phyloP scores from a whole-genome alignment of 345 rosid species.

The Eucalyptus albens region DNA sequence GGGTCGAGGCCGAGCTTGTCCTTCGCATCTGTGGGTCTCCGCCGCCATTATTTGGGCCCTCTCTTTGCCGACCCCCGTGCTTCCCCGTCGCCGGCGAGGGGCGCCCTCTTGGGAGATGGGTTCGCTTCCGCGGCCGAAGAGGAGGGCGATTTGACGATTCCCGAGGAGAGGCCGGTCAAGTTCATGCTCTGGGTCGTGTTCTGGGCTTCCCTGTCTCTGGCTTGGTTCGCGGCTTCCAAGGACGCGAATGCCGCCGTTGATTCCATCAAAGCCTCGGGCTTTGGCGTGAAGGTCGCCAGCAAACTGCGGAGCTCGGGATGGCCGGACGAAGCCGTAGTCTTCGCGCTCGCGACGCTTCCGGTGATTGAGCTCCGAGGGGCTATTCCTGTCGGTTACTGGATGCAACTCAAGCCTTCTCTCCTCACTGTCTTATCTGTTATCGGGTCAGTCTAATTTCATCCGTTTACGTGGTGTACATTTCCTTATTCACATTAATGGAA shows the following conservation, averaged over 20 bases:
- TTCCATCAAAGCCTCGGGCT: slow-evolving; percentile 67
- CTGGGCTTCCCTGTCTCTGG: slow-evolving; percentile 69
- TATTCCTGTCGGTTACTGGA: slow-evolving; percentile 95
- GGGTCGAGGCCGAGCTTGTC: neutral
- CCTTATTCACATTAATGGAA: neutral
- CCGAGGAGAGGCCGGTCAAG: slow-evolving; percentile 33
- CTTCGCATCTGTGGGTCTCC: neutral
- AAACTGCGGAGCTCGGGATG: slow-evolving; percentile 63
- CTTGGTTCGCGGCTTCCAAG: slow-evolving; percentile 68
- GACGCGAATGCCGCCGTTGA: slow-evolving; percentile 82
- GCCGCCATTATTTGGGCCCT: neutral
- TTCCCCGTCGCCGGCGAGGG: neutral
- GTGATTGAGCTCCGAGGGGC: slow-evolving; percentile 94
- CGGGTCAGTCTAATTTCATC: slow-evolving; percentile 45
- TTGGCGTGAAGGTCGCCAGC: slow-evolving; percentile 60
- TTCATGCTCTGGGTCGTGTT: slow-evolving; percentile 44
- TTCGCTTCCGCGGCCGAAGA: neutral
- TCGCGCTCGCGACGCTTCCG: slow-evolving; percentile 87
- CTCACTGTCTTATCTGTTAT: slow-evolving; percentile 50
- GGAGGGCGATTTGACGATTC: slow-evolving; percentile 5
- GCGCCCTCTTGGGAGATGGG: neutral
- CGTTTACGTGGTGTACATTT: neutral
- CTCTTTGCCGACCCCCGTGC: neutral
- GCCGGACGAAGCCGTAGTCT: slow-evolving; percentile 81
- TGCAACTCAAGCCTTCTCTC: slow-evolving; percentile 59